Evolutionary conservation across 345 rosid species (phyloP), one percentile per base, ranked within the genome.

Genomic region (Gossypium mustelinum): DNA sequence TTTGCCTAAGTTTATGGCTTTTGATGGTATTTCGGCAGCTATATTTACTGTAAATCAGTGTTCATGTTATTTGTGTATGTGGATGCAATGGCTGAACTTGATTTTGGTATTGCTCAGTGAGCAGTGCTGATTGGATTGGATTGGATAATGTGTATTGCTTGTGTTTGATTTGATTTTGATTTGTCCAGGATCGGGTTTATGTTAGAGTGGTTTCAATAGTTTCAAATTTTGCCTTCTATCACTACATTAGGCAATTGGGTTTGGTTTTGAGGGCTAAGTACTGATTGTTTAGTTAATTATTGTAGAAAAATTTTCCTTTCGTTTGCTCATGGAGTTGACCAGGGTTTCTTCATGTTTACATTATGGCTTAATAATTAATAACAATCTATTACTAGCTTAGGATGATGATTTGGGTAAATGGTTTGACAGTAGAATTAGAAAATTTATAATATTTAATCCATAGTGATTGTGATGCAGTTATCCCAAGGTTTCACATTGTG

Each of bases 401-500:
- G 52, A 65, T 43, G 29, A 11, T 43, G 27, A 43, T 67, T 63
- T 45, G 55, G n/a, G 39, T 67, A 45, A 44, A 45, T 12, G 55
- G 14, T 34, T 41, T n/a, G 69, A 41, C 44, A 12, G 9, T 41
- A 11, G 22, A 64, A 41, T 64, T 50, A 17, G 7, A 34, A 39
- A 34, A 34, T 34, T 34, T 13, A 22, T 70, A 17, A 52, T 69
- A 52, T 22, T 55, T 85, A 78, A 80, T 60, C 43, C 59, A 52
- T 57, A 14, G 11, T 52, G 24, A 55, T 77, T 48, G 54, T 79
- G 69, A 24, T 75, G 71, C 90, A 89, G 97, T 41, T 73, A 70
- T 77, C 84, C 85, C 62, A 85, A 84, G 84, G 75, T 96, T 74
- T 94, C 98, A 11, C 83, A 93, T 80, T 92, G 98, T 81, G 99